Percentiles rank a stretch among this genome's conserved stretches.
Evolutionary conservation across 2,329 filamentous ascomycete species (phyloP).

Genomic region (Diaporthe citrichinensis): DNA sequence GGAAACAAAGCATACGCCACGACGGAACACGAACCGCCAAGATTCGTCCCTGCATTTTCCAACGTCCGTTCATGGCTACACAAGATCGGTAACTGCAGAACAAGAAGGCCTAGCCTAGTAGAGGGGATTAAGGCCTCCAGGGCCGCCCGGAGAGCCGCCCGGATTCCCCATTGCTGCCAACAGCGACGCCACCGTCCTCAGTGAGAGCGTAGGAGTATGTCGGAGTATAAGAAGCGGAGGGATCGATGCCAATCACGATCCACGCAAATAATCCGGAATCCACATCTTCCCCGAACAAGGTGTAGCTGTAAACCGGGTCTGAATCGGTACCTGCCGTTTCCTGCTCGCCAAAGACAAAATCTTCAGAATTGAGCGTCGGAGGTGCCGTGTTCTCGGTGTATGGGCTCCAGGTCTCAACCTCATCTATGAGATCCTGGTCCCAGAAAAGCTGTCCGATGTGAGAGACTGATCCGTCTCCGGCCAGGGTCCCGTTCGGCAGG

Average conservation of each 20-base stretch:
- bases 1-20: not conserved
- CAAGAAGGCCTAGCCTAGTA: not conserved
- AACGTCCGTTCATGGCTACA: no score
- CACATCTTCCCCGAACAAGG: slow-evolving; percentile 66
- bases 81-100: fast-evolving
- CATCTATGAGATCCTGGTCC: slow-evolving; percentile 66
- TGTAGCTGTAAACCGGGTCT: slow-evolving; percentile 68
- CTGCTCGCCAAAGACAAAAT: slow-evolving; percentile 55
- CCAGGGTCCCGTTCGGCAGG: slow-evolving; percentile 63
- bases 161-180: not conserved
- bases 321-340: slow-evolving; percentile 52
- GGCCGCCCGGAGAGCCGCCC: not conserved
- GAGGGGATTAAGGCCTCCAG: not conserved
- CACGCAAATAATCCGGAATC: slow-evolving; percentile 65
- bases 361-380: slow-evolving; percentile 62
- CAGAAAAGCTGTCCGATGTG: slow-evolving; percentile 75
- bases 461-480: slow-evolving; percentile 63
- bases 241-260: slow-evolving; percentile 64
- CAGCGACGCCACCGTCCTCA: slow-evolving; percentile 22
- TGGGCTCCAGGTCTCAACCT: slow-evolving; percentile 63
- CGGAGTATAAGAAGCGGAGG: slow-evolving; percentile 48
- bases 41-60: no score
- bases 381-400: slow-evolving; percentile 56
- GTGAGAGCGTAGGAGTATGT: slow-evolving; percentile 37
- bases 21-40: not conserved